phyloP scores from a whole-genome alignment of 306 rosid genomes.

The Biancaea sappan region DNA sequence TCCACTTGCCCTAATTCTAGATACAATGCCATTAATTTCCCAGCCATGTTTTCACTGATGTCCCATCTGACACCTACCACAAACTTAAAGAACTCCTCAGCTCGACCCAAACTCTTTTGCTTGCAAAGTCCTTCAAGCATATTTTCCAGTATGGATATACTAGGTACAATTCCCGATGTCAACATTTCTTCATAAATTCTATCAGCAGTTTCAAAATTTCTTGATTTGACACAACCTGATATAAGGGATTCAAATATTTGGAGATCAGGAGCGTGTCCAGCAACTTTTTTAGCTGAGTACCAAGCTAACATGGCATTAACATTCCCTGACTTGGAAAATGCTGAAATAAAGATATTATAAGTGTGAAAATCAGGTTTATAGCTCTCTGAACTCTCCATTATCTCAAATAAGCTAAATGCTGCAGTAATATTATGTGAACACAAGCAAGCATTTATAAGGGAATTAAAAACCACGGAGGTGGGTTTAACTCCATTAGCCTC shows the following conservation, averaged over 20 bases:
- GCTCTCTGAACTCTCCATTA: slow-evolving; percentile 62
- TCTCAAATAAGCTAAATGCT: slow-evolving; percentile 66
- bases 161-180: slow-evolving; percentile 49
- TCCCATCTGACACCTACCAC: slow-evolving; percentile 46
- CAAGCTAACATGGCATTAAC: slow-evolving; percentile 62
- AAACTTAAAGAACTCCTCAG: slow-evolving; percentile 43
- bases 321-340: slow-evolving; percentile 52
- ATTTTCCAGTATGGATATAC: slow-evolving; percentile 45
- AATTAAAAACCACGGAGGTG: slow-evolving; percentile 53
- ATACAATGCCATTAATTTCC: slow-evolving; percentile 47
- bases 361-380: slow-evolving; percentile 57
- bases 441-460: slow-evolving; percentile 63
- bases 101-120: slow-evolving; percentile 42
- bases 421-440: slow-evolving; percentile 50
- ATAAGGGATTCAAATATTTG: slow-evolving; percentile 56
- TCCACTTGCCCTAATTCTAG: slow-evolving; percentile 42
- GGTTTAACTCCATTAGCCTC: slow-evolving; percentile 67
- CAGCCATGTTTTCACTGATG: slow-evolving; percentile 44
- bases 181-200: slow-evolving; percentile 52
- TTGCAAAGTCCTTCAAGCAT: slow-evolving; percentile 60
- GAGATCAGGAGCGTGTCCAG: slow-evolving; percentile 48
- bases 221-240: slow-evolving; percentile 51
- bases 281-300: slow-evolving; percentile 55
- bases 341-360: slow-evolving; percentile 49
- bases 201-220: slow-evolving; percentile 46